phyloP scores from a whole-genome alignment of 1,284 basidiomycete species.

The Cutaneotrichosporon dermatis region DNA sequence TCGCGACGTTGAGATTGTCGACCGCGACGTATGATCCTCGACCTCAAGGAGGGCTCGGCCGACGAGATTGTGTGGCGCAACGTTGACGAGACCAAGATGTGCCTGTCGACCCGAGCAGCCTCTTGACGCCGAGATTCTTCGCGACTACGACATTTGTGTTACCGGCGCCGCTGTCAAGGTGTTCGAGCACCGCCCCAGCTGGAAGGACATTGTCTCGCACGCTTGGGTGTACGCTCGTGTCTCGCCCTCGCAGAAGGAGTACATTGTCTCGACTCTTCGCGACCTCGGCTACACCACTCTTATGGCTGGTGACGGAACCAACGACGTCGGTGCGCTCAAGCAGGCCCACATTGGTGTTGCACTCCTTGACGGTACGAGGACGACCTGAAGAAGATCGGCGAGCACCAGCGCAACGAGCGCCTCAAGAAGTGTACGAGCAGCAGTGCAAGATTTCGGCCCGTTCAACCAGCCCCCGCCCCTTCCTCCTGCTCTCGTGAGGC shows the following conservation, averaged over 20 bases:
- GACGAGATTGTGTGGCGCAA: slow-evolving; percentile 83
- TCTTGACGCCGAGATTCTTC: slow-evolving; percentile 69
- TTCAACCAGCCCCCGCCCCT: slow-evolving; percentile 90
- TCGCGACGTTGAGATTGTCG: slow-evolving; percentile 88
- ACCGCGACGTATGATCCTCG: slow-evolving; percentile 88
- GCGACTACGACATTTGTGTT: slow-evolving; percentile 86
- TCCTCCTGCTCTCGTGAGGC: slow-evolving; percentile 74
- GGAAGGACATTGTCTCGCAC: slow-evolving; percentile 76
- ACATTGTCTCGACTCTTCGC: slow-evolving; percentile 82
- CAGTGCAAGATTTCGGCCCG: slow-evolving; percentile 77
- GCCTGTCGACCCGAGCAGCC: slow-evolving; percentile 68
- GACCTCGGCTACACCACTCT: slow-evolving; percentile 81
- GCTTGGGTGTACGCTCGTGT: slow-evolving; percentile 97
- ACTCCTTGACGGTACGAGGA: slow-evolving; percentile 84
- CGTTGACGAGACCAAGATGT: slow-evolving; percentile 87
- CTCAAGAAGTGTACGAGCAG: slow-evolving; percentile 91
- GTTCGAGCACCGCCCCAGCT: slow-evolving; percentile 60
- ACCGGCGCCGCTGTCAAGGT: slow-evolving; percentile 87
- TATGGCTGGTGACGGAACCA: slow-evolving; percentile 96
- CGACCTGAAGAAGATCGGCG: slow-evolving; percentile 86
- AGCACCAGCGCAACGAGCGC: slow-evolving; percentile 79
- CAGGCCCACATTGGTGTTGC: slow-evolving; percentile 94
- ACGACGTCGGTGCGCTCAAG: slow-evolving; percentile 93
- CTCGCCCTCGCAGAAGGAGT: slow-evolving; percentile 90
- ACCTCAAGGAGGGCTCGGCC: slow-evolving; percentile 73